Evolutionary conservation across 331 rosid genomes (phyloP), one percentile per base, ranked within the genome.

Genomic region (Pyrus hybrid): DNA sequence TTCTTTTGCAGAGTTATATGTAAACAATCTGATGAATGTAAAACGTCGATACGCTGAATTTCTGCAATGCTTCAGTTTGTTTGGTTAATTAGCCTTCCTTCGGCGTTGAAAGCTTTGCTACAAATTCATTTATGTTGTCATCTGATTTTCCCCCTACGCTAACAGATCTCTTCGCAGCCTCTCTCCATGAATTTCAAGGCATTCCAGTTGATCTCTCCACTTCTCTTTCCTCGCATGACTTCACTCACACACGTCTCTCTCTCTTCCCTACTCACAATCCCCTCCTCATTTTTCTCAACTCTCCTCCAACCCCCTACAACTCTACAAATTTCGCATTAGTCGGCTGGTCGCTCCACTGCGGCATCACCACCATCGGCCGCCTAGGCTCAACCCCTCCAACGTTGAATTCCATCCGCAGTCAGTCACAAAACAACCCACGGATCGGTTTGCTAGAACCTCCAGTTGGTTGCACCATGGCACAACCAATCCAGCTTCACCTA

Each of bases 381-480:
- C 86, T 4, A 77, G 68, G 77, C 86, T 70, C 67, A 85, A 6
- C 25, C 78, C 88, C 51, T 85, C 84, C 37, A 82, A 30, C 56
- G 78, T 67, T 5, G 88, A 84, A 80, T 84, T 84, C 88, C 88
- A 84, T 33, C 88, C 88, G 25, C 83, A 71, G 12, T 80, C 85
- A 1, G 84, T 85, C 13, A 85, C 54, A 41, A 85, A 82, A 81
- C 84, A 85, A 9, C 86, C 86, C 62, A 82, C 74, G 22, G 88
- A 77, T 1, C 32, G 62, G 78, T 82, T 77, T 57, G 74, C 84
- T 60, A 82, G 64, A 25, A 82, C 82, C 72, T 82, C 78, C 23
- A 82, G 63, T 71, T 85, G 88, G 79, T 82, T 66, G 77, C 88
- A 83, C 89, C 89, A 86, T 21, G 77, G 29, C 58, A 86, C 85